These are phyloP conservation scores for Agaricus sinodeliciosus DNA, from an alignment of 768 basidiomycete genomes.

Conservation along the genomic window DNA sequence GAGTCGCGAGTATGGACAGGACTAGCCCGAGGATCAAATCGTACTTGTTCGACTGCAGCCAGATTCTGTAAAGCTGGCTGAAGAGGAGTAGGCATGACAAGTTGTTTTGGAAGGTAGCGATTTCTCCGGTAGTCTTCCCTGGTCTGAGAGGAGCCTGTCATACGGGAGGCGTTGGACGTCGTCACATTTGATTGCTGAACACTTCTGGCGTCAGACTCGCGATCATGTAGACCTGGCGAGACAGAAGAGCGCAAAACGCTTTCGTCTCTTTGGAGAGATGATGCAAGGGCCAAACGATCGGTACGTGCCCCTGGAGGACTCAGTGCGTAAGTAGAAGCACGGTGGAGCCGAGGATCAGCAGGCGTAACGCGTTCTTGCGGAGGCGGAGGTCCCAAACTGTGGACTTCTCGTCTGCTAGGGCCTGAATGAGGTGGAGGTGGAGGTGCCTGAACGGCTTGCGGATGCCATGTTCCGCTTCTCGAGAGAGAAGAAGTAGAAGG, in stretches of 20 bases:
- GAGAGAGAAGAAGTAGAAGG: background rate
- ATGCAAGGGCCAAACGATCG: background rate
- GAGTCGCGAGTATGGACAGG: conserved; percentile 1
- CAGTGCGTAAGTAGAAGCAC: conserved; percentile 5
- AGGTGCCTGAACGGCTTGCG: background rate
- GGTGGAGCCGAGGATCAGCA: conserved; percentile 2
- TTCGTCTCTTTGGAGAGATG: background rate
- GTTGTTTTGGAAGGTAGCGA: conserved; percentile 47
- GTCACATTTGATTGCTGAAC: conserved; percentile 21
- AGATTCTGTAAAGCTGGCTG: conserved; percentile 23
- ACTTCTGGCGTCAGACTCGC: conserved; percentile 11
- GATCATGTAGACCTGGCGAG: conserved; percentile 1
- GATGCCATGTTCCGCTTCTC: conserved; percentile 4
- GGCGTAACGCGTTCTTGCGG: background rate
- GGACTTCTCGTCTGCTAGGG: conserved; percentile 1
- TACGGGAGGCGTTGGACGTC: conserved; percentile 17
- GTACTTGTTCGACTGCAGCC: conserved; percentile 2
- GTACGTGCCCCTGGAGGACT: background rate
- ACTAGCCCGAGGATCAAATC: conserved; percentile 6
- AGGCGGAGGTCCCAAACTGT: background rate
- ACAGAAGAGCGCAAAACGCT: background rate
- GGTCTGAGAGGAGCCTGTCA: conserved; percentile 18
- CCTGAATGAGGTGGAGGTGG: conserved; percentile 6
- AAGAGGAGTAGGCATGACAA: conserved; percentile 72
- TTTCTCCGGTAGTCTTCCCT: conserved; percentile 18